Base-by-base conservation (phyloP, 768 basidiomycete genomes). In the Russula sp. region DNA sequence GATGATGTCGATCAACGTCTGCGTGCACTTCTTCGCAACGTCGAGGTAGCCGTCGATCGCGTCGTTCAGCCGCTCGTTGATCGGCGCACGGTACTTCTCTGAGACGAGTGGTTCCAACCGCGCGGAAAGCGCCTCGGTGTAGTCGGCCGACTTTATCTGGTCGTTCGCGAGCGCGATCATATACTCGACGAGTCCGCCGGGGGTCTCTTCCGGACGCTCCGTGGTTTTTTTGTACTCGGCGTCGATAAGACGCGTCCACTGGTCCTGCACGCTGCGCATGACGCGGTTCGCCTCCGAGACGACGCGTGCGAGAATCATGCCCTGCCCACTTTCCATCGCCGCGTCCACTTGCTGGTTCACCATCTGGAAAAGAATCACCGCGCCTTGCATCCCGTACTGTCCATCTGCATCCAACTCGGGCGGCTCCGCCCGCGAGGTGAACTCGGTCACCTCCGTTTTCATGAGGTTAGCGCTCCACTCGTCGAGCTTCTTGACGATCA, bases 1-100 rank as follows among this genome's bases (percentile, higher is more conserved):
- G 69, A 98, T 87, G 70, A 96, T 85, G 69, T 91, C 90, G 70
- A 99, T 94, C 61, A 99, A 83, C 0, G 89, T 89, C 69, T 96
- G 91, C 22, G 90, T 94, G 78, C 95, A 98, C 73, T 91, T 92
- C 79, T 98, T 98, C 57, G 95, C 95, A 44, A 98, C 93, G 74
- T 99, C 97, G 66, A 98, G 83, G 74, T 95, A 98, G 3, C 97
- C 97, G 72, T 99, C 96, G 68, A 98, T 98, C 39, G 95, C 94
- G 66, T 96, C 90, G 77, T 97, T 98, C 56, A 98, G 78, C 49
- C 86, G 83, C 70, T 94, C 92, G 68, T 83, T 86, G 70, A 98
- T 96, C 6, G 83, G 79, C 14, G 77, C 80, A 49, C 88, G 80
- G 74, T 98, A 98, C 76, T 98, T 98, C 71, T 90, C 88, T 9